Percentiles rank a stretch among this genome's conserved stretches.
Evolutionary conservation across 306 rosid genomes (phyloP).

Genomic region (Oemleria cerasiformis): DNA sequence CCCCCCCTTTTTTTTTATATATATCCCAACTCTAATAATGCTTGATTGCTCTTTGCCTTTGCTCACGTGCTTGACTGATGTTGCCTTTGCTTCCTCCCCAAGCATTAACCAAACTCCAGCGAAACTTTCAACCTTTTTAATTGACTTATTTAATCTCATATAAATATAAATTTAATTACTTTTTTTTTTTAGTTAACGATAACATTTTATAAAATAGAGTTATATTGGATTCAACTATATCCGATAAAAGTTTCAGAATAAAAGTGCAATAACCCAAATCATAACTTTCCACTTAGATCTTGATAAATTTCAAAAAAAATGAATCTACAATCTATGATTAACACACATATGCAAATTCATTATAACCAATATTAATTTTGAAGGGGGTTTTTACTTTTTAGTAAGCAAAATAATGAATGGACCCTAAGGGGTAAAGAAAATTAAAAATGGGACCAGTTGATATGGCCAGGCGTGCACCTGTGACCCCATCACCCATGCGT

Average conservation of each 20-base stretch:
- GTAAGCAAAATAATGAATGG: background rate
- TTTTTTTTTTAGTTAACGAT: too few relatives aligned
- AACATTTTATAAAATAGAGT: too few relatives aligned
- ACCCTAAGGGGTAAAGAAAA: background rate
- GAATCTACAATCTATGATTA: too few relatives aligned
- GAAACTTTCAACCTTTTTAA: background rate
- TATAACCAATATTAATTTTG: too few relatives aligned
- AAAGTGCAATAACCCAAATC: too few relatives aligned
- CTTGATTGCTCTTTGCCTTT: constrained; percentile 7
- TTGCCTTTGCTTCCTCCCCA: constrained; percentile 52
- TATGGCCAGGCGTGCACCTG: constrained; percentile 3
- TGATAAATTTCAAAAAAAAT: too few relatives aligned
- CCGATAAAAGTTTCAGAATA: too few relatives aligned
- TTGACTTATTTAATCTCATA: background rate
- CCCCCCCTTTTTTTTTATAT: too few relatives aligned
- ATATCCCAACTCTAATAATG: background rate
- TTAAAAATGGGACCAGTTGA: background rate
- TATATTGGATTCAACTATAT: too few relatives aligned
- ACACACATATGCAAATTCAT: too few relatives aligned
- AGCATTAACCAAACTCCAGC: constrained; percentile 41
- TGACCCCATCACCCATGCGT: background rate
- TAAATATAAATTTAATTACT: background rate
- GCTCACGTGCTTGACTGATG: constrained; percentile 28
- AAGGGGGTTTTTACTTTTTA: too few relatives aligned
- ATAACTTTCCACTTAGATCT: too few relatives aligned